Evolutionary conservation across 306 rosid species (phyloP), one percentile per base, ranked within the genome.

Genomic region (Herpetospermum pedunculosum): DNA sequence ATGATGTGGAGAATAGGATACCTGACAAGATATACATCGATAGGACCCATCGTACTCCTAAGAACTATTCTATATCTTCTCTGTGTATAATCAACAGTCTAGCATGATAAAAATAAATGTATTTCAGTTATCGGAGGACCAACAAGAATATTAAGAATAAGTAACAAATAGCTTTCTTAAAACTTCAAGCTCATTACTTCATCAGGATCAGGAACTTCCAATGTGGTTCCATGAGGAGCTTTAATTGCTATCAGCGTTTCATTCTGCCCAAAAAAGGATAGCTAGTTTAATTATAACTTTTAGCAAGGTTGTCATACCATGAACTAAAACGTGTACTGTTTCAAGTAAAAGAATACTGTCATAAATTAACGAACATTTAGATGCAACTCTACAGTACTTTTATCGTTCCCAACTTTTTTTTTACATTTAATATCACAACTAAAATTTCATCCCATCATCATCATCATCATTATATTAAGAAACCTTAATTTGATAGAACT

Each of bases 41-140:
- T 89, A 37, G 99, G 97, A 46, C 99, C 99, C 99, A 95, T 95
- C 62, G 99, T 85, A 86, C 99, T 95, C 88, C 99, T 88, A 57
- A 95, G 96, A 80, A 95, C 90, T 76, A 91, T 82, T 80, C 97
- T 84, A 79, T 95, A 95, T 89, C 96, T 89, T 79, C 97, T 86
- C 75, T 88, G 97, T 28, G 84, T 90, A 89, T 88, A 88, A 80
- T 95, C 99, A 53, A 84, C 96, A 70, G 91, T 96, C 99, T 95
- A 86, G 72, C 74, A 82, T 58, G 77, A 83, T 68, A 75, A 62
- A 86, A 87, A 73, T 53, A 77, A 80, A 69, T 85, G n/a, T 70
- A 68, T 67, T 73, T 81, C 77, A 77, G 34, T 73, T 67, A 76
- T 76, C 74, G 83, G 78, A 48, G 48, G 64, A 26, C 8, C 4